Percentiles rank a stretch among this genome's conserved stretches.
phyloP scores from a whole-genome alignment of 257 asterid species.

The Fraxinus anomala region DNA sequence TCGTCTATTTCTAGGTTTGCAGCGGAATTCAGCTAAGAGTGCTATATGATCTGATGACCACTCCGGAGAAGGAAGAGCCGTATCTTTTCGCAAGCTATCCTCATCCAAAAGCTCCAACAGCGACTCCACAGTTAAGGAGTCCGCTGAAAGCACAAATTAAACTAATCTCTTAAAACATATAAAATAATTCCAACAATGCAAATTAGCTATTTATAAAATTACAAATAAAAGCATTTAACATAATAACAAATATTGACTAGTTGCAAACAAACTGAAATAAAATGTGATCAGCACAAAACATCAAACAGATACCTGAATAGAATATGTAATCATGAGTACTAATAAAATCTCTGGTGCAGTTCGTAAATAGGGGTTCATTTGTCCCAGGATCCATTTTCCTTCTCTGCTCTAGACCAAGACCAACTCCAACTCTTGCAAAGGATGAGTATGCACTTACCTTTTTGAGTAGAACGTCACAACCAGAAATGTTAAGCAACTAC shows the following conservation, averaged over 20 bases:
- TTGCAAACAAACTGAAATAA: not conserved
- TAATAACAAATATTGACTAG: not conserved
- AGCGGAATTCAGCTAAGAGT: conserved; percentile 89
- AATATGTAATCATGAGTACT: conserved; percentile 97
- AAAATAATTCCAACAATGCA: not conserved
- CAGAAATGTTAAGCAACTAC: not conserved
- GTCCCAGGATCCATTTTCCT: conserved; percentile 84
- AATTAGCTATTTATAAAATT: not conserved
- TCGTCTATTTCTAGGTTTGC: conserved; percentile 79
- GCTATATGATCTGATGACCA: conserved; percentile 99
- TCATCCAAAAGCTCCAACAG: conserved; percentile 95
- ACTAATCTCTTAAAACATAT: not conserved
- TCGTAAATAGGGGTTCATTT: conserved; percentile 87
- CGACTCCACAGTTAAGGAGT: conserved; percentile 82
- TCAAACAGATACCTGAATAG: conserved; percentile 70
- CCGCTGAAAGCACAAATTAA: conserved; percentile 55
- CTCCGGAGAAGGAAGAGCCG: conserved; percentile 98
- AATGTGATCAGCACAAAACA: not conserved
- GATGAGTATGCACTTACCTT: conserved; percentile 99
- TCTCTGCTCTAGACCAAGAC: conserved; percentile 77
- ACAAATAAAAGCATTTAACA: too few species aligned
- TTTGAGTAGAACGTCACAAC: conserved; percentile 22
- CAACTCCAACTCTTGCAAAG: conserved; percentile 74
- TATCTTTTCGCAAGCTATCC: conserved; percentile 89
- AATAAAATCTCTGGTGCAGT: conserved; percentile 90